Conservation (phyloP, 768 basidiomycete species). For the Termitomyces sp. region DNA sequence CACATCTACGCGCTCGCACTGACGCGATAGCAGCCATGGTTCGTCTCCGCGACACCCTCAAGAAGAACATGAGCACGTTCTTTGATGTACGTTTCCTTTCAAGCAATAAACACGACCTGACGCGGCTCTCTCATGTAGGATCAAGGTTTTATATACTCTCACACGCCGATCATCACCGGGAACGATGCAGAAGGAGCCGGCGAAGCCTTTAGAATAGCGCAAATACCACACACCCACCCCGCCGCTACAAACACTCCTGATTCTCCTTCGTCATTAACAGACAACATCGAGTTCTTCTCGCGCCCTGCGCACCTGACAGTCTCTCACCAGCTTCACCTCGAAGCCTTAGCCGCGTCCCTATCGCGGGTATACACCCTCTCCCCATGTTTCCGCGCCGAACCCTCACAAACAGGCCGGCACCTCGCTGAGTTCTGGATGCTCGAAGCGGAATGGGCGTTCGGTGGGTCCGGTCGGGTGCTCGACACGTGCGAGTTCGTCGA, state of each 20-base stretch:
- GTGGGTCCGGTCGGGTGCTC: conserved; percentile 25
- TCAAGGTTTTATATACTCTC: conserved; percentile 72
- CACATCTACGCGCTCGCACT: conserved; percentile 85
- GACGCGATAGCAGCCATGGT: conserved; percentile 67
- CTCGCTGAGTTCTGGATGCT: conserved; percentile 99
- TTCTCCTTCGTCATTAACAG: conserved; percentile 8
- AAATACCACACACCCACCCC: conserved; percentile 27
- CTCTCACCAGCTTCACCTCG: conserved; percentile 93
- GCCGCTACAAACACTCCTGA: conserved; percentile 9
- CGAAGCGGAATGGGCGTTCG: conserved; percentile 82
- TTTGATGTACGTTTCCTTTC: conserved; percentile 54
- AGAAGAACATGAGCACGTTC: conserved; percentile 53
- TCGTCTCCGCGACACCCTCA: conserved; percentile 58
- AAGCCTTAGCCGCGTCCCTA: conserved; percentile 73
- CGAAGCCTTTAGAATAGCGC: conserved; percentile 75
- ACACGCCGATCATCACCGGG: conserved; percentile 85
- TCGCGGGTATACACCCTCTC: conserved; percentile 88
- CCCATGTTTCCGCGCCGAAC: conserved; percentile 93
- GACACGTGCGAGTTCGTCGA: conserved; percentile 38
- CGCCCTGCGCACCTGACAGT: conserved; percentile 84
- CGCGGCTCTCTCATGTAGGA: conserved; percentile 31
- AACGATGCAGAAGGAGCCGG: conserved; percentile 97
- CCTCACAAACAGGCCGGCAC: conserved; percentile 83
- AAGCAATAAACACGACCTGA: not conserved
- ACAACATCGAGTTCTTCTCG: conserved; percentile 59